Conservation (phyloP, 495 filamentous ascomycete genomes). For the Xylaria bambusicola region DNA sequence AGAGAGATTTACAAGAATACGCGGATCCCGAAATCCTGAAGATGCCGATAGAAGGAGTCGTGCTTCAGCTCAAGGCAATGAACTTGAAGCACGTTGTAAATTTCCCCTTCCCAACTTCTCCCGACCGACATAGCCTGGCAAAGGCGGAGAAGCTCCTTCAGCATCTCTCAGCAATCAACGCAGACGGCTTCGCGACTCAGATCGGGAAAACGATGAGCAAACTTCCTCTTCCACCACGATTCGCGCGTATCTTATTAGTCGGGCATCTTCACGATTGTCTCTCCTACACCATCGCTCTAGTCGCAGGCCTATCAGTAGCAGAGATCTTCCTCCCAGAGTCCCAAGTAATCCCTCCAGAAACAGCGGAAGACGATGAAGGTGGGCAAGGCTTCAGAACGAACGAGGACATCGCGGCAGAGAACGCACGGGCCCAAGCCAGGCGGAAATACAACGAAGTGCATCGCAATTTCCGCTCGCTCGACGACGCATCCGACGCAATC, state of each 20-base stretch:
- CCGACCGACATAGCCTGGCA: constrained; percentile 73
- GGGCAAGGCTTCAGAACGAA: constrained; percentile 61
- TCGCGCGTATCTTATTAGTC: constrained; percentile 84
- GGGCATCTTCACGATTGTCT: constrained; percentile 82
- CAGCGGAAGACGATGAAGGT: constrained; percentile 43
- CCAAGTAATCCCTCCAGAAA: constrained; percentile 61
- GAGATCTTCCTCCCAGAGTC: constrained; percentile 87
- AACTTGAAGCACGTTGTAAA: constrained; percentile 86
- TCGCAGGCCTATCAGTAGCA: constrained; percentile 83
- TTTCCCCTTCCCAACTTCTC: constrained; percentile 97
- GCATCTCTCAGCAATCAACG: constrained; percentile 68
- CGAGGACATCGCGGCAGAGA: constrained; percentile 67
- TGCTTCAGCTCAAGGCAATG: constrained; percentile 95
- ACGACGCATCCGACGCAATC: constrained; percentile 81
- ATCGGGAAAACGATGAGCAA: constrained; percentile 78
- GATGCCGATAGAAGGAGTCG: constrained; percentile 89
- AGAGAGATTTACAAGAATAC: constrained; percentile 85
- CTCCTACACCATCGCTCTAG: constrained; percentile 84
- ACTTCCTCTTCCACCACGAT: constrained; percentile 88
- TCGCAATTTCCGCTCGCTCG: constrained; percentile 75
- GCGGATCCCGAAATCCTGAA: constrained; percentile 85
- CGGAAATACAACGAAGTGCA: constrained; percentile 77
- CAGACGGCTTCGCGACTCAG: constrained; percentile 71
- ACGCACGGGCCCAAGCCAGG: constrained; percentile 60
- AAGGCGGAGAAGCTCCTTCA: constrained; percentile 85